Percentiles rank a stretch among this genome's conserved stretches.
These are phyloP conservation scores for Cantharellus cinnabarinus DNA, from an alignment of 768 basidiomycete species.

Conservation along the genomic window DNA sequence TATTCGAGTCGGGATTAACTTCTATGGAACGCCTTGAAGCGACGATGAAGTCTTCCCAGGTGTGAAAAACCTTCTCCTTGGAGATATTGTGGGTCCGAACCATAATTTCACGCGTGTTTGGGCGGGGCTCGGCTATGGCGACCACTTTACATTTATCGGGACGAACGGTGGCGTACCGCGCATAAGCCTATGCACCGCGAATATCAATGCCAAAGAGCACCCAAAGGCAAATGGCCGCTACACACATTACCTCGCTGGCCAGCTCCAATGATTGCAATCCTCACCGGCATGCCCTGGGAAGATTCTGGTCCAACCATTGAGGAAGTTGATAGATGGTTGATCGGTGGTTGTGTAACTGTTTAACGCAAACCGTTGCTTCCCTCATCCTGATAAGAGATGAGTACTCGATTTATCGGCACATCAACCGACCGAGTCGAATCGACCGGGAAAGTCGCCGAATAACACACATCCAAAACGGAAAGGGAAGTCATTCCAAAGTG, in stretches of 20 bases:
- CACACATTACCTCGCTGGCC: constrained; percentile 62
- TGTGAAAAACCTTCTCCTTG: constrained; percentile 42
- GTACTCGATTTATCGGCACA: too few relatives aligned
- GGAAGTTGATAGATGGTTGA: too few relatives aligned
- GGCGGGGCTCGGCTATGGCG: constrained; percentile 68
- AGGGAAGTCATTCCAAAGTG: too few relatives aligned
- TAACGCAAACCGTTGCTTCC: too few relatives aligned
- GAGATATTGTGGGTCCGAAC: constrained; percentile 39
- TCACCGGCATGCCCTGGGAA: constrained; percentile 37
- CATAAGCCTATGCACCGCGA: constrained; percentile 30
- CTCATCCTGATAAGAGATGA: too few relatives aligned
- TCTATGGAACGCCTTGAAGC: constrained; percentile 25
- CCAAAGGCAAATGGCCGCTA: background rate
- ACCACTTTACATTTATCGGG: constrained; percentile 57
- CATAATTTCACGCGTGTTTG: constrained; percentile 38
- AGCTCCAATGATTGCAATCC: constrained; percentile 60
- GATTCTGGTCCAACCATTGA: background rate
- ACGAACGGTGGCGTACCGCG: constrained; percentile 34
- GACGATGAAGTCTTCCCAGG: constrained; percentile 49
- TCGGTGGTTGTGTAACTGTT: too few relatives aligned
- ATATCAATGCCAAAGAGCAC: background rate
- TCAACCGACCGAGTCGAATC: too few relatives aligned
- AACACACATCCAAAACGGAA: too few relatives aligned
- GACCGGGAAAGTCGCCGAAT: too few relatives aligned
- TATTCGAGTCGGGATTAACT: constrained; percentile 25